A percentile compares a stretch with the other conserved stretches of the same genome.
These are phyloP conservation scores for Ceratocystis harringtonii DNA, from an alignment of 2,329 filamentous ascomycete genomes.

Conservation along the genomic window DNA sequence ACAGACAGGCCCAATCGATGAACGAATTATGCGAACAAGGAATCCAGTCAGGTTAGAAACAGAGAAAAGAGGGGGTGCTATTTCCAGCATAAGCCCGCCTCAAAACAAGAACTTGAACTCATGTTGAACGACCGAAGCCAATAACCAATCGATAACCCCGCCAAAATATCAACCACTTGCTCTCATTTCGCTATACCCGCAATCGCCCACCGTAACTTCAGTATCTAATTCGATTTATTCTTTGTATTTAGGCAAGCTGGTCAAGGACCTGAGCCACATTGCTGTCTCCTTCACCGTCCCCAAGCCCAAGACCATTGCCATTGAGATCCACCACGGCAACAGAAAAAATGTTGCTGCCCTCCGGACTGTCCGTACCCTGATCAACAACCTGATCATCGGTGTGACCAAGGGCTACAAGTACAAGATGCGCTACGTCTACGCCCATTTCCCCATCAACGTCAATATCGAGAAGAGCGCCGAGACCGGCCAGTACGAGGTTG, in stretches of 20 bases:
- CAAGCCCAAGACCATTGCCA: conserved; percentile 75
- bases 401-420: conserved; percentile 99
- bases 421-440: conserved; percentile 99
- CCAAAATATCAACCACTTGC: background rate
- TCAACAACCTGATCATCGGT: conserved; percentile 97
- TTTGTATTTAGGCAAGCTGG: conserved; percentile 59
- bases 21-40: background rate
- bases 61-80: background rate
- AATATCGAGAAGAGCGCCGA: conserved; percentile 95
- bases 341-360: conserved; percentile 97
- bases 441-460: conserved; percentile 99
- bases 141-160: background rate
- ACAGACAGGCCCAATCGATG: background rate
- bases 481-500: conserved; percentile 75
- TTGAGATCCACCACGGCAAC: conserved; percentile 95
- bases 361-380: conserved; percentile 92
- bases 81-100: background rate
- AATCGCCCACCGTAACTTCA: background rate
- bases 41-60: background rate
- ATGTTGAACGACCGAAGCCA: background rate
- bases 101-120: background rate
- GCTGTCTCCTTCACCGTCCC: conserved; percentile 89
- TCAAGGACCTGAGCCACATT: conserved; percentile 92
- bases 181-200: background rate
- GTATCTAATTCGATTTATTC: conserved; percentile 10